Conservation (phyloP, 78 protist species). For the Dictyostelium intermedium region DNA sequence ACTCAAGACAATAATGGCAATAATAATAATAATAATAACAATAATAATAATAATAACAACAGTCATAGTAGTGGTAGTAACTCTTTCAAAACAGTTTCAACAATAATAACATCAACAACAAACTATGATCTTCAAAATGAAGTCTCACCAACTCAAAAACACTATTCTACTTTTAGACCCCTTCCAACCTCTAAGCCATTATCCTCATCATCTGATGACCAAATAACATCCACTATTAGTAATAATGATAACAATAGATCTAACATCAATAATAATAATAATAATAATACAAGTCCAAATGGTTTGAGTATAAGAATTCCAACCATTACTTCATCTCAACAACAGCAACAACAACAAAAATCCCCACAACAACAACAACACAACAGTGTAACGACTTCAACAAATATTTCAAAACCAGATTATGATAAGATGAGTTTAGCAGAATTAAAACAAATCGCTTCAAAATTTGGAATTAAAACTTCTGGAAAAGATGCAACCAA, state of each 20-base stretch:
- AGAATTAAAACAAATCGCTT: slow-evolving; percentile 21
- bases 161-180: background rate
- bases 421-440: slow-evolving; percentile 49
- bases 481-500: slow-evolving; percentile 33
- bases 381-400: background rate
- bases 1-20: background rate
- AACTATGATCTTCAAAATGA: background rate
- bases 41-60: background rate
- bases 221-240: background rate
- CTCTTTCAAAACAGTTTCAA: background rate
- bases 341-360: background rate
- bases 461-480: slow-evolving; percentile 33
- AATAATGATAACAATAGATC: too few species aligned
- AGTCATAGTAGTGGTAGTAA: background rate
- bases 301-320: slow-evolving; percentile 24
- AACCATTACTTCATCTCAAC: background rate
- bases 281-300: background rate
- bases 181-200: background rate
- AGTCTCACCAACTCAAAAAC: background rate
- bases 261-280: background rate
- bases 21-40: background rate
- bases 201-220: background rate
- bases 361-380: background rate
- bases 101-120: background rate
- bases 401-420: slow-evolving; percentile 16